Evolutionary conservation across 2,329 filamentous ascomycete species (phyloP).

Genomic region (Pestalotiopsis sp.): DNA sequence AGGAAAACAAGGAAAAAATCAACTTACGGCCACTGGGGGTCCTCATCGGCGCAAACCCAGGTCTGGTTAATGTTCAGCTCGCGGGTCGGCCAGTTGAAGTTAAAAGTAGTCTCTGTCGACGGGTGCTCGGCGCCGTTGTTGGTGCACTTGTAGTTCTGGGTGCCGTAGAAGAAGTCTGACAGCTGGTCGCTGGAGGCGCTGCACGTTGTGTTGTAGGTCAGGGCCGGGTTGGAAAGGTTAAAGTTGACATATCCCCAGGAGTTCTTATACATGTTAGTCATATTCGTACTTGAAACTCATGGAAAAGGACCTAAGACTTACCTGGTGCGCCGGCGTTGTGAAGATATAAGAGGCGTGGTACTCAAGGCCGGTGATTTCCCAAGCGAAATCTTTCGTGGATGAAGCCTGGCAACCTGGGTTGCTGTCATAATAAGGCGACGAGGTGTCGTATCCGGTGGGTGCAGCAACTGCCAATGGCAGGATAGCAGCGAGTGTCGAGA

Average conservation of each 20-base stretch:
- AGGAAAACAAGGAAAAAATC: background rate
- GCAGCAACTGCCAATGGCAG: slow-evolving; percentile 30
- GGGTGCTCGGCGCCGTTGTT: slow-evolving; percentile 27
- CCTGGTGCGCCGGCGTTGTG: slow-evolving; percentile 53
- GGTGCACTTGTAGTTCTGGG: slow-evolving; percentile 45
- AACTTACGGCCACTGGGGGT: slow-evolving; percentile 41
- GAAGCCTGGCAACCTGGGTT: slow-evolving; percentile 33
- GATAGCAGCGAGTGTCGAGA: slow-evolving; percentile 27
- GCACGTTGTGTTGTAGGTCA: slow-evolving; percentile 43
- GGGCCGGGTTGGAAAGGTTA: slow-evolving; percentile 49
- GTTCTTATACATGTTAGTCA: slow-evolving; percentile 27
- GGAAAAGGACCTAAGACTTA: background rate
- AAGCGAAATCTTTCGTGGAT: slow-evolving; percentile 39
- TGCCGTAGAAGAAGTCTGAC: slow-evolving; percentile 54
- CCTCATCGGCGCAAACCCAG: slow-evolving; percentile 47
- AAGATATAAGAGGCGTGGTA: slow-evolving; percentile 53
- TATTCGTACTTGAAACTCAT: background rate
- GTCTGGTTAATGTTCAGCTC: slow-evolving; percentile 49
- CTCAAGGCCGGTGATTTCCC: slow-evolving; percentile 47
- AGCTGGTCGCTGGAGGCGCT: slow-evolving; percentile 43
- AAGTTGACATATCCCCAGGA: slow-evolving; percentile 51
- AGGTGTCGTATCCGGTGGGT: slow-evolving; percentile 20
- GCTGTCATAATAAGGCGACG: slow-evolving; percentile 21
- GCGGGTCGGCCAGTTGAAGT: slow-evolving; percentile 40
- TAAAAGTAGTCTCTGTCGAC: slow-evolving; percentile 36